Conservation (phyloP, 495 filamentous ascomycete species). For the Neurospora sp. region DNA sequence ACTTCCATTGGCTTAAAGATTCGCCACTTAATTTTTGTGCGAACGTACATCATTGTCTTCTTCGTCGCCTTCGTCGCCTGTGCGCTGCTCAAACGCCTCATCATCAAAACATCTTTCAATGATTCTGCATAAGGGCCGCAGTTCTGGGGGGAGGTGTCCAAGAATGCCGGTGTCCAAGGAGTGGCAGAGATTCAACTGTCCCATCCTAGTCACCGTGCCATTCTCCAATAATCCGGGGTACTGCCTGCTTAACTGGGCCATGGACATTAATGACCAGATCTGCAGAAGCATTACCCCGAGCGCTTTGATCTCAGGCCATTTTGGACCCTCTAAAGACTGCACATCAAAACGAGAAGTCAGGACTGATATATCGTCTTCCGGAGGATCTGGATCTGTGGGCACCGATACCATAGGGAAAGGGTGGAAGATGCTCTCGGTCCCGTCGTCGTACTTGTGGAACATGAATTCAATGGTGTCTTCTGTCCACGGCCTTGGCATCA, state of each 20-base stretch:
- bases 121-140: not conserved
- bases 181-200: not conserved
- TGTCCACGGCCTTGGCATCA: not conserved
- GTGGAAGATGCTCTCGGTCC: accelerated
- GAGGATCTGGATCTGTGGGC: not conserved
- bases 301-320: not conserved
- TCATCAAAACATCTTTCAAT: not conserved
- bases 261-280: not conserved
- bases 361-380: not conserved
- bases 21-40: not conserved
- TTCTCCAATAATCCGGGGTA: not conserved
- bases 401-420: not conserved
- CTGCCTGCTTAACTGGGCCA: not conserved
- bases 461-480: not conserved
- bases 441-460: not conserved
- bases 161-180: not conserved
- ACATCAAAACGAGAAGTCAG: not conserved
- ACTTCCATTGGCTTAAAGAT: too few relatives aligned
- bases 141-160: not conserved
- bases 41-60: too few relatives aligned
- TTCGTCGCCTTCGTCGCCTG: too few relatives aligned
- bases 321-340: not conserved
- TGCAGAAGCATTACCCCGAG: not conserved
- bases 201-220: not conserved
- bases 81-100: not conserved